These are phyloP conservation scores for Phialophora tarda DNA, from an alignment of 2,329 filamentous ascomycete species.

Conservation along the genomic window DNA sequence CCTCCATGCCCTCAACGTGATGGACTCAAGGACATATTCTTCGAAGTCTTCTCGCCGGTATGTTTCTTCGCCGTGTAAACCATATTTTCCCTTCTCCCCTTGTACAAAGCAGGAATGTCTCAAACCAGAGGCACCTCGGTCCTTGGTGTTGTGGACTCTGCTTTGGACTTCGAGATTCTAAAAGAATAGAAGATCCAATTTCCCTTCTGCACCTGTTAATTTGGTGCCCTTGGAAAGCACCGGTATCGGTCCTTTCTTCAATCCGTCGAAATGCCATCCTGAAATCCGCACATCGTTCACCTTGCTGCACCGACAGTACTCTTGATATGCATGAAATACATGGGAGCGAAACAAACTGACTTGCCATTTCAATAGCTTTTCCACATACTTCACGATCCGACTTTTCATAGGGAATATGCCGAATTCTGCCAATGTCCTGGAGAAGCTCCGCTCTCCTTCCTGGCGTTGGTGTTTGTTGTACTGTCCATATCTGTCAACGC, in stretches of 20 bases:
- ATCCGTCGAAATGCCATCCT: not conserved
- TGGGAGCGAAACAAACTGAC: not conserved
- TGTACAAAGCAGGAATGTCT: not conserved
- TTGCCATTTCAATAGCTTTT: slow-evolving; percentile 42
- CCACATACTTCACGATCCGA: slow-evolving; percentile 51
- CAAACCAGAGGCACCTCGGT: not conserved
- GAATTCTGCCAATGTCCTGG: slow-evolving; percentile 46
- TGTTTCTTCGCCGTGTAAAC: slow-evolving; percentile 22
- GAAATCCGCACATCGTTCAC: not conserved
- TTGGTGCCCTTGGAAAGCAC: not conserved
- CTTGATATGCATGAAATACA: not conserved
- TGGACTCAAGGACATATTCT: slow-evolving; percentile 46
- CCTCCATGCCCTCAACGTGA: slow-evolving; percentile 48
- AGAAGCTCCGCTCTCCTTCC: slow-evolving; percentile 47
- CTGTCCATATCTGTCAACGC: slow-evolving; percentile 49
- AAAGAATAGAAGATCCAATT: not conserved
- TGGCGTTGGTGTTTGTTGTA: slow-evolving; percentile 49
- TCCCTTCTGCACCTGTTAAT: not conserved
- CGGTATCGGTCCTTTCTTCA: not conserved
- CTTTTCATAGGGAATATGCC: slow-evolving; percentile 49
- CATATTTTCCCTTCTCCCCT: not conserved
- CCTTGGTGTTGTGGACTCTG: not conserved
- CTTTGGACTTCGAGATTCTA: not conserved
- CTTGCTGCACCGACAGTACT: not conserved
- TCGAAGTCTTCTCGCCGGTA: slow-evolving; percentile 49